Evolutionary conservation across 2,329 filamentous ascomycete genomes (phyloP).

Genomic region (Fusarium praegraminearum): DNA sequence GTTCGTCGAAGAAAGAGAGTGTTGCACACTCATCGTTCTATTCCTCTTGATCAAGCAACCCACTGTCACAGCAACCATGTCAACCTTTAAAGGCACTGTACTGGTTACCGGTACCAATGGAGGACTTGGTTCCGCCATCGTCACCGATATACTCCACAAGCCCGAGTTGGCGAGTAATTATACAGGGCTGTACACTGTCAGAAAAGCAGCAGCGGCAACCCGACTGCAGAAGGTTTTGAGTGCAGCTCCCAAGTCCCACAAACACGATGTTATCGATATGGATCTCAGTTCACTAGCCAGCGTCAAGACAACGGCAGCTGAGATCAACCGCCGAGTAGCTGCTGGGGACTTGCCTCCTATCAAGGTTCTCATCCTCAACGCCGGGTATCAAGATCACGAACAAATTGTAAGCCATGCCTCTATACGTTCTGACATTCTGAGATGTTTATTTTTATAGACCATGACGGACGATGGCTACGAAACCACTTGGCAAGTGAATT

Average conservation of each 20-base stretch:
- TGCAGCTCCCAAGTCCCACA: slow-evolving; percentile 40
- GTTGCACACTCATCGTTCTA: not conserved
- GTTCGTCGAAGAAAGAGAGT: not conserved
- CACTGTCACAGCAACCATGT: slow-evolving; percentile 1
- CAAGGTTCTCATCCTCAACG: slow-evolving; percentile 55
- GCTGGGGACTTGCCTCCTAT: slow-evolving; percentile 54
- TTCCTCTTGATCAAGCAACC: not conserved
- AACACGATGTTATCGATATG: slow-evolving; percentile 51
- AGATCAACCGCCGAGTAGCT: slow-evolving; percentile 49
- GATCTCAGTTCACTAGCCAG: slow-evolving; percentile 49
- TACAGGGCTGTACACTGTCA: slow-evolving; percentile 54
- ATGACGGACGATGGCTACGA: slow-evolving; percentile 51
- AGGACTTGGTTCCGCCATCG: slow-evolving; percentile 53
- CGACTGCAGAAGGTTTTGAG: slow-evolving; percentile 46
- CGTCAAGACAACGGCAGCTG: slow-evolving; percentile 45
- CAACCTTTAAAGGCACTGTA: slow-evolving; percentile 48
- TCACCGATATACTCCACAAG: slow-evolving; percentile 47
- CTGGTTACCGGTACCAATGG: slow-evolving; percentile 57
- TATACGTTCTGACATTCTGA: not conserved
- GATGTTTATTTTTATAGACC: slow-evolving; percentile 34
- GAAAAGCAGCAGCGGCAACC: slow-evolving; percentile 49
- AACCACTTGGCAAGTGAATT: slow-evolving; percentile 52
- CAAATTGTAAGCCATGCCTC: slow-evolving; percentile 39
- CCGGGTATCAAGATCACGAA: slow-evolving; percentile 47
- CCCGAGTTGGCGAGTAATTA: slow-evolving; percentile 50